Percentiles rank a stretch among this genome's conserved stretches.
These are phyloP conservation scores for Sphenostylis stenocarpa DNA, from an alignment of 306 rosid genomes.

Conservation along the genomic window DNA sequence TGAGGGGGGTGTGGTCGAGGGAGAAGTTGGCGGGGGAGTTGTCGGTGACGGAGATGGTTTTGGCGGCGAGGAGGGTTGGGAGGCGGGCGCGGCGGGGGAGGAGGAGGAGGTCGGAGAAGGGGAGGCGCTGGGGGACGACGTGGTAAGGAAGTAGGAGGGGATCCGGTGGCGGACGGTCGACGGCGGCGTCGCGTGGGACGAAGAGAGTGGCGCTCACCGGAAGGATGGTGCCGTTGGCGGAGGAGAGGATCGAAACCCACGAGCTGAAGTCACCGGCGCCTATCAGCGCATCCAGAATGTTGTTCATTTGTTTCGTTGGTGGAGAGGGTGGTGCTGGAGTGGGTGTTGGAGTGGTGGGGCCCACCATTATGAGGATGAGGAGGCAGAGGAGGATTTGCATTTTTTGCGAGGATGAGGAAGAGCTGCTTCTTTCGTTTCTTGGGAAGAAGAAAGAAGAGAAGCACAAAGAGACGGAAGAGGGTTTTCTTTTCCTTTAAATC, in stretches of 20 bases:
- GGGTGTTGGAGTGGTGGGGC: background rate
- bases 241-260: slow-evolving; percentile 52
- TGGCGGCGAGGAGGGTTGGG: slow-evolving; percentile 70
- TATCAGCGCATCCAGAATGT: slow-evolving; percentile 67
- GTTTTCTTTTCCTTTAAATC: no score
- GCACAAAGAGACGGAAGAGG: no score
- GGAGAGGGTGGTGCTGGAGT: background rate
- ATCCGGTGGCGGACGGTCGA: background rate
- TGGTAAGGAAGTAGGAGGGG: slow-evolving; percentile 65
- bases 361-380: background rate
- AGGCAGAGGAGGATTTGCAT: background rate
- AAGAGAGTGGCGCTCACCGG: slow-evolving; percentile 63
- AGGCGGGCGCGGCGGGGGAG: slow-evolving; percentile 48
- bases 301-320: slow-evolving; percentile 42
- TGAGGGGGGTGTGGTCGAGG: slow-evolving; percentile 41
- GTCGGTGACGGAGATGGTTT: slow-evolving; percentile 53
- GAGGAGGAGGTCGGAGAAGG: slow-evolving; percentile 64
- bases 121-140: slow-evolving; percentile 71
- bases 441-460: background rate
- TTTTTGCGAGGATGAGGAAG: no score
- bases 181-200: slow-evolving; percentile 47
- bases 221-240: slow-evolving; percentile 14
- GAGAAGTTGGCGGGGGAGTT: slow-evolving; percentile 53
- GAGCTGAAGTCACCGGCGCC: slow-evolving; percentile 57
- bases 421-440: no score